A percentile compares a stretch with the other conserved stretches of the same genome.
Evolutionary conservation across 1,284 basidiomycete genomes (phyloP).

Genomic region (Sanghuangporus weigelae): DNA sequence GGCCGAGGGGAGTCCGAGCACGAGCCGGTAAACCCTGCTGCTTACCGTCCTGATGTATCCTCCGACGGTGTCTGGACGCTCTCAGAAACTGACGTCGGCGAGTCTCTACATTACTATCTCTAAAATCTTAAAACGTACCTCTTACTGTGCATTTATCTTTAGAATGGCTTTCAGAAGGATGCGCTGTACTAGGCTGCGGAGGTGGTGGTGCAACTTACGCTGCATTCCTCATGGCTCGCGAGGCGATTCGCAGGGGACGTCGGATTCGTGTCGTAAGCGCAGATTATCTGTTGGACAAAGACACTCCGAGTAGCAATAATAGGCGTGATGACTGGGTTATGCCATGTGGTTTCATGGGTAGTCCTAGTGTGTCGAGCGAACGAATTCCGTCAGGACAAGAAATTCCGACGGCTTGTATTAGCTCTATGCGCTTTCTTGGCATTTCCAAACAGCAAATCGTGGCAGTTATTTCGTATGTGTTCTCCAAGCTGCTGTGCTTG

Average conservation of each 20-base stretch:
- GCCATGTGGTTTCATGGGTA: slow-evolving; percentile 43
- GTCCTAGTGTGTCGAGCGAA: slow-evolving; percentile 38
- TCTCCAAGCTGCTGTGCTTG: background rate
- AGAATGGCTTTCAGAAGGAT: slow-evolving; percentile 51
- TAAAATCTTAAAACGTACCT: background rate
- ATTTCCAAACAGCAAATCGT: slow-evolving; percentile 28
- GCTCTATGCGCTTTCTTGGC: slow-evolving; percentile 31
- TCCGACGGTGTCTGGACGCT: slow-evolving; percentile 33
- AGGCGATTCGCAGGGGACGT: slow-evolving; percentile 42
- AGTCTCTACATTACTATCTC: background rate
- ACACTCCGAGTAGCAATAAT: slow-evolving; percentile 24
- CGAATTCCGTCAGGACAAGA: slow-evolving; percentile 22
- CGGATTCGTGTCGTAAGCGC: slow-evolving; percentile 37
- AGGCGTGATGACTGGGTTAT: slow-evolving; percentile 28
- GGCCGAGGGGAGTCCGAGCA: slow-evolving; percentile 13
- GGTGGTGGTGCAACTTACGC: slow-evolving; percentile 50
- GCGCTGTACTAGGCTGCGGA: slow-evolving; percentile 48
- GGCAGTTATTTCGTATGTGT: slow-evolving; percentile 31
- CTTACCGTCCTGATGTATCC: slow-evolving; percentile 31
- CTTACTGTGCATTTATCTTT: slow-evolving; percentile 9
- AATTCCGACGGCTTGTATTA: slow-evolving; percentile 34
- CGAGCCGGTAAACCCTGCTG: slow-evolving; percentile 22
- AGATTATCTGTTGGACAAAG: slow-evolving; percentile 31
- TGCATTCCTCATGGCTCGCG: slow-evolving; percentile 40
- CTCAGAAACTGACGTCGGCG: slow-evolving; percentile 31